Evolutionary conservation across 805 yeast species (phyloP).

Genomic region (Suhomyces xylopsoci): DNA sequence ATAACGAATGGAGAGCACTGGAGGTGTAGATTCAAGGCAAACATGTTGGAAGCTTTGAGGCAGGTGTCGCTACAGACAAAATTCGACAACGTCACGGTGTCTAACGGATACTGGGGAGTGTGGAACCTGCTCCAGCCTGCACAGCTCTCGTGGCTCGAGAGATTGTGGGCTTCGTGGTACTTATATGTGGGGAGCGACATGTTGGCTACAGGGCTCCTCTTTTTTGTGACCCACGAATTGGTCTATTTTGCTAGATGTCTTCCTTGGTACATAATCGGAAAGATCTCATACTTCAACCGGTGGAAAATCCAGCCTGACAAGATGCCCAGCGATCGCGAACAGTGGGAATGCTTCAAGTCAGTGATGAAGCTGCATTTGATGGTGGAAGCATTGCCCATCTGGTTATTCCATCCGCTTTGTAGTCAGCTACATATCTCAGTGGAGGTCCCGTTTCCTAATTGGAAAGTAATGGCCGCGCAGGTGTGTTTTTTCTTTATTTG

Average conservation of each 20-base stretch:
- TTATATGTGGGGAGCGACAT: conserved; percentile 51
- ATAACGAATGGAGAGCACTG: neutral
- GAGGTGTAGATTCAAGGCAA: neutral
- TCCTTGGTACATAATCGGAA: conserved; percentile 57
- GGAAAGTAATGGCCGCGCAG: conserved; percentile 40
- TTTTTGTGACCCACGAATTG: conserved; percentile 54
- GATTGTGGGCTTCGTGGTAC: conserved; percentile 56
- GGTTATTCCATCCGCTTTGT: conserved; percentile 61
- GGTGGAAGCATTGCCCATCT: conserved; percentile 59
- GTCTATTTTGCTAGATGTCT: conserved; percentile 57
- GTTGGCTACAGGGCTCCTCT: conserved; percentile 55
- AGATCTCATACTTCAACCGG: conserved; percentile 48
- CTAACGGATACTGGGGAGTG: neutral
- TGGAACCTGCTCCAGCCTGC: neutral
- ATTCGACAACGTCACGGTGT: neutral
- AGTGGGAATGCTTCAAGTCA: conserved; percentile 61
- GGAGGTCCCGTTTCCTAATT: conserved; percentile 52
- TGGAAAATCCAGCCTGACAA: conserved; percentile 55
- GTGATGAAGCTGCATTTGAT: conserved; percentile 54
- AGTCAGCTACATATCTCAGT: conserved; percentile 46
- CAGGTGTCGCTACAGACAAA: neutral
- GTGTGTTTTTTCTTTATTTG: conserved; percentile 49
- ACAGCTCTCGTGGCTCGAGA: conserved; percentile 35
- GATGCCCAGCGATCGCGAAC: conserved; percentile 52
- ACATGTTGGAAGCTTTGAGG: neutral